These are phyloP conservation scores for Mycena filopes DNA, from an alignment of 768 basidiomycete species.

Conservation along the genomic window DNA sequence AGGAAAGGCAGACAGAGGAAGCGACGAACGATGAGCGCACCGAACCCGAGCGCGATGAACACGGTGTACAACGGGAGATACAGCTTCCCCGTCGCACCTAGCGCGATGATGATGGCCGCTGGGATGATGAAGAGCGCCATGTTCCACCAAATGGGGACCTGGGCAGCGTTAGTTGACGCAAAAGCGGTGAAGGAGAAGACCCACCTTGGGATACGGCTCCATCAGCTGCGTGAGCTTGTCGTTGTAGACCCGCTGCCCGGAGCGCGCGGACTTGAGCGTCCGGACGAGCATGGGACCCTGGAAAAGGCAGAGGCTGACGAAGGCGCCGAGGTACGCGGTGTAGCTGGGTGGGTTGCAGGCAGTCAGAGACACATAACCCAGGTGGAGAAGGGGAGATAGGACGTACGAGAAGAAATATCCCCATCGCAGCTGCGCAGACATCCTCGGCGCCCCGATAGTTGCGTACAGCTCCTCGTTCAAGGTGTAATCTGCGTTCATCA, in stretches of 20 bases:
- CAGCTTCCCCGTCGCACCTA: constrained; percentile 35
- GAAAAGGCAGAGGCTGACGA: constrained; percentile 37
- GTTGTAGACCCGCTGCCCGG: constrained; percentile 18
- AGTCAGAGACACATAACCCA: background rate
- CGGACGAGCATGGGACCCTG: constrained; percentile 37
- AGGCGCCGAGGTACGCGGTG: constrained; percentile 37
- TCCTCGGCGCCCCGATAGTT: constrained; percentile 36
- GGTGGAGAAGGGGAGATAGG: background rate
- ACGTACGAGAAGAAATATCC: constrained; percentile 21
- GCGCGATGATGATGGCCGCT: constrained; percentile 32
- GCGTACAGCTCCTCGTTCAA: constrained; percentile 34
- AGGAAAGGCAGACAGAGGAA: background rate
- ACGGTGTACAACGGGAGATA: constrained; percentile 40
- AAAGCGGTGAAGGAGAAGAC: too few relatives aligned
- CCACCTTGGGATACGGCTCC: constrained; percentile 34
- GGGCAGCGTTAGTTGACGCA: too few relatives aligned
- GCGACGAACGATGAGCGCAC: constrained; percentile 34
- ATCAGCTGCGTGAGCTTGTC: constrained; percentile 40
- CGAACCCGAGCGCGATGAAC: constrained; percentile 37
- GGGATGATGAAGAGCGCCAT: constrained; percentile 31
- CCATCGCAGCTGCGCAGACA: constrained; percentile 40
- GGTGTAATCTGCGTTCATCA: constrained; percentile 35
- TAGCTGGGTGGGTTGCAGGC: constrained; percentile 22
- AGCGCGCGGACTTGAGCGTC: constrained; percentile 21
- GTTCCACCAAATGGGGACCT: constrained; percentile 42